phyloP scores from a whole-genome alignment of 257 asterid species.

The Lycium barbarum region DNA sequence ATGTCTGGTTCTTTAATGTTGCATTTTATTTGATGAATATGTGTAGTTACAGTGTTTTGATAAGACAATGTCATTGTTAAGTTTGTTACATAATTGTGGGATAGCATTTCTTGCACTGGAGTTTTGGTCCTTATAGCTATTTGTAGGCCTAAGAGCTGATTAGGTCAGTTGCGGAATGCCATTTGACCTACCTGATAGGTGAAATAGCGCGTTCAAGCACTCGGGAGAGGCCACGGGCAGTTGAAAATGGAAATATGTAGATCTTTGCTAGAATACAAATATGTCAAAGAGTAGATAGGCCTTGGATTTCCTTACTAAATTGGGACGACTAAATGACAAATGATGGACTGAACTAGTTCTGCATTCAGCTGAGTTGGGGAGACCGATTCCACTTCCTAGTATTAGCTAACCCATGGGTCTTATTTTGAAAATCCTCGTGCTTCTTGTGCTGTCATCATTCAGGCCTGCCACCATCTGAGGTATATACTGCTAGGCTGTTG shows the following conservation, averaged over 20 bases:
- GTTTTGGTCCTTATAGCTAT: neutral
- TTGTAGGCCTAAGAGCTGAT: neutral
- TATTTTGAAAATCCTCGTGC: neutral
- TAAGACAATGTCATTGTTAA: neutral
- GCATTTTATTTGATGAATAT: neutral
- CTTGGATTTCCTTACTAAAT: neutral
- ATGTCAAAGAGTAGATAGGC: conserved; percentile 1
- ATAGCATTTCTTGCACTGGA: neutral
- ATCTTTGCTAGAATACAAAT: conserved; percentile 11
- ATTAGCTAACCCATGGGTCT: neutral
- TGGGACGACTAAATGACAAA: neutral
- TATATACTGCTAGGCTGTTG: neutral
- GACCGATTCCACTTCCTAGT: neutral
- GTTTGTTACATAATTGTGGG: neutral
- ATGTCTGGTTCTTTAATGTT: conserved; percentile 34
- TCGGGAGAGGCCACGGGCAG: neutral
- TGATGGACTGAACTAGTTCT: neutral
- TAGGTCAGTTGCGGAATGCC: too few species aligned
- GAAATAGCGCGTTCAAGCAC: too few species aligned
- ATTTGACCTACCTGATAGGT: too few species aligned
- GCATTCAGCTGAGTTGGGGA: neutral
- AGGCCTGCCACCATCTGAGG: neutral
- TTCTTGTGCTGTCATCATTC: neutral
- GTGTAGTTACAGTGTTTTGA: neutral
- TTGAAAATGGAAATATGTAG: neutral